Evolutionary conservation across 495 filamentous ascomycete species (phyloP).

Genomic region (Physcia stellaris): DNA sequence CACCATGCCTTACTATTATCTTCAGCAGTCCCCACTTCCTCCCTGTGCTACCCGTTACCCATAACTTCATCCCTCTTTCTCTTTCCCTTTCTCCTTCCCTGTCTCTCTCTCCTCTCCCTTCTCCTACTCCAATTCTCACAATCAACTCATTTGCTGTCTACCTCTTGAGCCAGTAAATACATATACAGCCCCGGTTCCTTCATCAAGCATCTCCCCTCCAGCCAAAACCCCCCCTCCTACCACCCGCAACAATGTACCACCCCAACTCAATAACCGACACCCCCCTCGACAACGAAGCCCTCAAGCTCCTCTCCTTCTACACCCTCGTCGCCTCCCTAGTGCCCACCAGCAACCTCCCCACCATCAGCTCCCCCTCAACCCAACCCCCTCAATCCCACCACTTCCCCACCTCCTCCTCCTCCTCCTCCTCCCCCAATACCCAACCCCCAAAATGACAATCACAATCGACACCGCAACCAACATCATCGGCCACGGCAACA

Average conservation of each 20-base stretch:
- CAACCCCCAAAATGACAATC: constrained; percentile 10
- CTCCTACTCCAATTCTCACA: neutral
- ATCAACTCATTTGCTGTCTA: no score
- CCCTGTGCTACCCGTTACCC: neutral
- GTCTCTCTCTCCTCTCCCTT: neutral
- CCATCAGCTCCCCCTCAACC: no score
- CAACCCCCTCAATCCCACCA: no score
- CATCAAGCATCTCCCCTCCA: neutral
- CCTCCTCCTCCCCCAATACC: neutral
- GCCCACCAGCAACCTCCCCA: no score
- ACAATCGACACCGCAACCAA: constrained; percentile 25
- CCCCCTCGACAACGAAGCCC: neutral
- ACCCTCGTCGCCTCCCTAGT: no score
- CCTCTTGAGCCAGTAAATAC: no score
- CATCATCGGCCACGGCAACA: constrained; percentile 23
- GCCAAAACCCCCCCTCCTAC: neutral
- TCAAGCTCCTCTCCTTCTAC: no score
- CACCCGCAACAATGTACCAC: neutral
- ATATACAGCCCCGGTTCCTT: no score
- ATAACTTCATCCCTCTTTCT: neutral
- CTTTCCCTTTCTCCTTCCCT: neutral
- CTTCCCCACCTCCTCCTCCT: no score
- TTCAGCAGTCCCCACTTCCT: no score
- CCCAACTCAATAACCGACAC: neutral
- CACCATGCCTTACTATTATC: no score